Percentiles rank a stretch among this genome's conserved stretches.
Conservation (phyloP, 306 rosid species). For the Oxytropis ochrocephala region DNA sequence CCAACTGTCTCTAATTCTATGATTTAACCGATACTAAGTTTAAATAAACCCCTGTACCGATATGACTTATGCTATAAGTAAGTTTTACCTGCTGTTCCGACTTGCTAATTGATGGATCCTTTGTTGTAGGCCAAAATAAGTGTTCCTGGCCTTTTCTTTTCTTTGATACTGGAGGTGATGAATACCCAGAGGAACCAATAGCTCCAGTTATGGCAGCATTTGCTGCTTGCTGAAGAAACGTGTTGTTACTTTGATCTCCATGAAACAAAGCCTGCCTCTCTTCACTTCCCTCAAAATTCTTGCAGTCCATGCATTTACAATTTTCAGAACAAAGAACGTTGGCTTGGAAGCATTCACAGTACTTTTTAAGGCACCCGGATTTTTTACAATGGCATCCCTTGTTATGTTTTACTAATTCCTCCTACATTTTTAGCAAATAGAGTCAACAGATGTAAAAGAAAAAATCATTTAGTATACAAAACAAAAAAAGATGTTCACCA, state of each 20-base stretch:
- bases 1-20: neutral
- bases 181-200: constrained; percentile 90
- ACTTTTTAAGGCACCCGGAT: constrained; percentile 96
- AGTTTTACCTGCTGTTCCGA: constrained; percentile 71
- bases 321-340: constrained; percentile 97
- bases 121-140: constrained; percentile 56
- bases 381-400: constrained; percentile 99
- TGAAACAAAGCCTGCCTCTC: constrained; percentile 96
- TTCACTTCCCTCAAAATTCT: constrained; percentile 99
- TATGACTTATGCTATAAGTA: constrained; percentile 9
- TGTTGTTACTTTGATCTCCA: constrained; percentile 78
- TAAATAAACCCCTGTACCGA: neutral
- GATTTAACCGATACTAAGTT: constrained; percentile 15
- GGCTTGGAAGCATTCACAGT: constrained; percentile 99
- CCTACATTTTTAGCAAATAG: constrained; percentile 48
- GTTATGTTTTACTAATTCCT: constrained; percentile 90
- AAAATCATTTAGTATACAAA: neutral
- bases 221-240: constrained; percentile 85
- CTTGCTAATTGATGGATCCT: constrained; percentile 66
- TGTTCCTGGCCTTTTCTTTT: constrained; percentile 78
- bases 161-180: constrained; percentile 74
- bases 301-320: constrained; percentile 99
- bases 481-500: constrained; percentile 5
- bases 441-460: constrained; percentile 9
- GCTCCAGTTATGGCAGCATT: constrained; percentile 99